Evolutionary conservation across 768 basidiomycete species (phyloP), one percentile per base, ranked within the genome.

Genomic region (Xerocomus brunneocitrinus): DNA sequence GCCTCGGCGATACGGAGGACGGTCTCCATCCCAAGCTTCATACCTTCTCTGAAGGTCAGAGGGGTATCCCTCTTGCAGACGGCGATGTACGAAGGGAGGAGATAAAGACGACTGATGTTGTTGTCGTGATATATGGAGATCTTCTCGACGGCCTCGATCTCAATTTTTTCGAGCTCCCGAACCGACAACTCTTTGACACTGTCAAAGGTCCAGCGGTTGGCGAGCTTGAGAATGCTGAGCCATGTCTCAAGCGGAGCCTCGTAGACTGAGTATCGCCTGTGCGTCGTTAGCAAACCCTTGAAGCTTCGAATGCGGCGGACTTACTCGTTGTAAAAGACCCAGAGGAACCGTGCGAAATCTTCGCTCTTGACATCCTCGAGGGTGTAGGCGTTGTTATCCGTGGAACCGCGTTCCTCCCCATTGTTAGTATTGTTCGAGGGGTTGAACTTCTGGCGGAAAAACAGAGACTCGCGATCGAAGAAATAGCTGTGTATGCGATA

Each of bases 311-410:
- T 14, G 19, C 16, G 31, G 19, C 30, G 7, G 34, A 71, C 80
- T 50, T 55, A 85, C 84, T 75, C 71, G 49, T 84, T 83, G 48
- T 86, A 86, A 46, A 85, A 82, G 0, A 85, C 75, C 79, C 79
- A 84, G 0, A 83, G 65, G 43, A 85, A 79, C 0, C 76, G 75
- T 14, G 76, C 72, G 49, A 85, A 82, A 22, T 83, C 81, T 5
- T 71, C 67, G 0, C 73, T 70, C 25, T 72, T 74, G 9, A 74
- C 70, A 16, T 75, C 72, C 5, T 75, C 69, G 2, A 86, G 66
- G 4, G 76, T 67, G 25, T 82, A 73, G 0, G 80, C 74, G 30
- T 67, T 72, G 0, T 58, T 53, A 41, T 80, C 79, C 0, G 61
- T 64, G 1, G 72, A 69, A 2, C 80, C 81, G 1, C 53, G 64